phyloP scores from a whole-genome alignment of 148 eudicot genomes.

The Vaccinium myrtillus region DNA sequence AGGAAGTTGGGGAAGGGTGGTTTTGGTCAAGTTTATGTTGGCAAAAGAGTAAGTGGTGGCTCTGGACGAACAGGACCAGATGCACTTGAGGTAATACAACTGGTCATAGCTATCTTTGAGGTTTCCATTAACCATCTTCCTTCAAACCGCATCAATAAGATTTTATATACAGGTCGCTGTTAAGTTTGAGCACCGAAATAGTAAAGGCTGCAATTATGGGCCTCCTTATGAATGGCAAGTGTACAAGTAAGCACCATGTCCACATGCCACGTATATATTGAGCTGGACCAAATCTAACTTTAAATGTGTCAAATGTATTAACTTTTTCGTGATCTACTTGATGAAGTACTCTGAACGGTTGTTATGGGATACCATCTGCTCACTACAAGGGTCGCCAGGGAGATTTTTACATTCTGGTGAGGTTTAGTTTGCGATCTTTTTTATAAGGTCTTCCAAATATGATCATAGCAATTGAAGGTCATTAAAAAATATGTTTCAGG shows the following conservation, averaged over 20 bases:
- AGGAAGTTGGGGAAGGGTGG: slow-evolving; percentile 96
- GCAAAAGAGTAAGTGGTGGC: slow-evolving; percentile 78
- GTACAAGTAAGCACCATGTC: slow-evolving; percentile 58
- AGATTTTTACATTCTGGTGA: slow-evolving; percentile 89
- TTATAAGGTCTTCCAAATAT: neutral
- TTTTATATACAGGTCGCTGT: slow-evolving; percentile 65
- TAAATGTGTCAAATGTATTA: neutral
- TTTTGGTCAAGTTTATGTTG: slow-evolving; percentile 96
- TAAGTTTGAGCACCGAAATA: slow-evolving; percentile 90
- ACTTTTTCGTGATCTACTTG: slow-evolving; percentile 17
- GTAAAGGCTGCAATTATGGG: slow-evolving; percentile 94
- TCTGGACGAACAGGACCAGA: slow-evolving; percentile 79
- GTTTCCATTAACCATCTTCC: neutral
- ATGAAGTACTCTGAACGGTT: slow-evolving; percentile 72
- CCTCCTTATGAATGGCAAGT: slow-evolving; percentile 99
- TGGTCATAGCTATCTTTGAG: neutral
- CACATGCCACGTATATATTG: slow-evolving; percentile 10
- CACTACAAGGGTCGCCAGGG: slow-evolving; percentile 93
- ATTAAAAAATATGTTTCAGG: slow-evolving; percentile 35
- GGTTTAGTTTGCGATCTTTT: slow-evolving; percentile 9
- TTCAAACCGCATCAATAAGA: neutral
- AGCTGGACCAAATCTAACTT: neutral
- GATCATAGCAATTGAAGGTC: neutral
- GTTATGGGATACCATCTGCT: slow-evolving; percentile 86
- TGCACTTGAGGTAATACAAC: slow-evolving; percentile 73